Evolutionary conservation across 768 basidiomycete species (phyloP).

Genomic region (Cystobasidium tubakii): DNA sequence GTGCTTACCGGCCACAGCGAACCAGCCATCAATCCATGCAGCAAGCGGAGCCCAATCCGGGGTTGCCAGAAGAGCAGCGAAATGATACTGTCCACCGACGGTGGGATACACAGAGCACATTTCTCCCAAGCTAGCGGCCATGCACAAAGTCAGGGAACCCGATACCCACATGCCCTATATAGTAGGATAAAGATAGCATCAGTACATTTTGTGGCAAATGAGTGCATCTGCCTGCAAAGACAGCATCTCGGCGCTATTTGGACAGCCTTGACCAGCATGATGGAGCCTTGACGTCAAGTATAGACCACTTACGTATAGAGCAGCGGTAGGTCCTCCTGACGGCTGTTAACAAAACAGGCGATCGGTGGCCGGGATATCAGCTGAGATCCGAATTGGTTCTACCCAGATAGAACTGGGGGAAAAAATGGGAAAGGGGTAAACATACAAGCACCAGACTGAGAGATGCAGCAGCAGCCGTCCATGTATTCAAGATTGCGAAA

Average conservation of each 20-base stretch:
- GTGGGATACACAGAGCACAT: conserved; percentile 36
- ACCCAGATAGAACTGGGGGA: background rate
- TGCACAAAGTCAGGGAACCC: conserved; percentile 23
- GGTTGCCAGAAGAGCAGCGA: conserved; percentile 20
- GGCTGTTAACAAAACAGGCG: background rate
- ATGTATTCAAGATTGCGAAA: conserved; percentile 37
- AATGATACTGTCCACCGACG: conserved; percentile 23
- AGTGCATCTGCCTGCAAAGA: background rate
- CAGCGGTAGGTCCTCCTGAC: conserved; percentile 36
- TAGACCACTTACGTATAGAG: conserved; percentile 11
- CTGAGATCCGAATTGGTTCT: background rate
- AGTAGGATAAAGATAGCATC: background rate
- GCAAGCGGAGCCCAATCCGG: conserved; percentile 11
- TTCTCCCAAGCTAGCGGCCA: conserved; percentile 35
- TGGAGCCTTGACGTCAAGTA: no score
- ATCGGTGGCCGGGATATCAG: background rate
- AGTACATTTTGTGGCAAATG: background rate
- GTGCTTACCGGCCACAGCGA: conserved; percentile 26
- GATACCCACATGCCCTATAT: conserved; percentile 27
- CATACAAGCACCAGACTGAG: conserved; percentile 7
- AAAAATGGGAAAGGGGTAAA: background rate
- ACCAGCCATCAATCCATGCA: conserved; percentile 32
- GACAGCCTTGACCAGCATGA: no score
- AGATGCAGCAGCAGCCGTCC: conserved; percentile 34
- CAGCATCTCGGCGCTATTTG: background rate